These are phyloP conservation scores for Xylariaceae sp. DNA, from an alignment of 2,329 filamentous ascomycete species.

Conservation along the genomic window DNA sequence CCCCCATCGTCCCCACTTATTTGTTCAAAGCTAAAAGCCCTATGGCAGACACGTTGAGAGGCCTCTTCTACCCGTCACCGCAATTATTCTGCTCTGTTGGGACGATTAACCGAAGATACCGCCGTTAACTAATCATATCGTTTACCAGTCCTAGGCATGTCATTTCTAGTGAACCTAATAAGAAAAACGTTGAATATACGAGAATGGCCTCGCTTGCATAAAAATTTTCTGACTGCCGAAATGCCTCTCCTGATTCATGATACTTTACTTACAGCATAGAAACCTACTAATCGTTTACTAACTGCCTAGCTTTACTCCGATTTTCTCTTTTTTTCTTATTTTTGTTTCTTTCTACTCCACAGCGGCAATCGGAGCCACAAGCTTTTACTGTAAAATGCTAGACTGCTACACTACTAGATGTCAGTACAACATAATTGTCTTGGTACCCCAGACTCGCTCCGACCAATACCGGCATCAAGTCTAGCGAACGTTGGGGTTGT, in stretches of 20 bases:
- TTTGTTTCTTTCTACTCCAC: conserved; percentile 12
- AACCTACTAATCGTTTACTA: too few species aligned
- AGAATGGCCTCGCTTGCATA: too few species aligned
- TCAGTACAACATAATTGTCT: too few species aligned
- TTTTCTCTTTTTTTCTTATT: background rate
- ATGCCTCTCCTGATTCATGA: background rate
- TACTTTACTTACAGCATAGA: too few species aligned
- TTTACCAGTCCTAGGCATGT: too few species aligned
- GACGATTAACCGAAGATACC: too few species aligned
- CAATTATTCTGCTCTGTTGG: conserved; percentile 6
- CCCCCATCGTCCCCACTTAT: conserved; percentile 9
- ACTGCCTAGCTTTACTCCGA: too few species aligned
- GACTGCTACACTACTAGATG: too few species aligned
- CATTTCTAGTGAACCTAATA: too few species aligned
- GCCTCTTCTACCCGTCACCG: conserved; percentile 35
- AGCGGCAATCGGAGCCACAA: conserved; percentile 24
- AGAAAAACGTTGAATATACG: too few species aligned
- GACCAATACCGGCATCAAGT: background rate
- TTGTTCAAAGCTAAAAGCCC: conserved; percentile 22
- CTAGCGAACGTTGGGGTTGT: background rate
- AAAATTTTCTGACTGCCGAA: background rate
- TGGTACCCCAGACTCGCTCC: background rate
- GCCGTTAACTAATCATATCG: too few species aligned
- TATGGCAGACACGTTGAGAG: conserved; percentile 36
- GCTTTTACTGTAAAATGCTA: background rate